These are phyloP conservation scores for Alternaria dauci DNA, from an alignment of 2,329 filamentous ascomycete species.

Conservation along the genomic window DNA sequence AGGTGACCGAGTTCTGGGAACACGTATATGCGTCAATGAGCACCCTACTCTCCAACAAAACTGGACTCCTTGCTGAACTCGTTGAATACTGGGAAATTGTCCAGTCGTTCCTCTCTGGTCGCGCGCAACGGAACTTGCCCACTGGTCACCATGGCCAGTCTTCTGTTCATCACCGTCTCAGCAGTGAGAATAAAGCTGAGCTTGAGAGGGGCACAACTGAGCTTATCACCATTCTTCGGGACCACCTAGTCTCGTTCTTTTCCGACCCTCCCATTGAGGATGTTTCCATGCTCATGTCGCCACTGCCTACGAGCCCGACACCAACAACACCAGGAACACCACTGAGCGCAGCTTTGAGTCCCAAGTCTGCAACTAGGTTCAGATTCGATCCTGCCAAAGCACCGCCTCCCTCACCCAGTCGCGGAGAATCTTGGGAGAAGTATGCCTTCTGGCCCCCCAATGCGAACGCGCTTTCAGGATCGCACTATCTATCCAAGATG, in stretches of 20 bases:
- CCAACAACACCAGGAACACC: conserved; percentile 67
- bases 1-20: conserved; percentile 92
- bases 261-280: conserved; percentile 89
- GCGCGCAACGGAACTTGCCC: conserved; percentile 80
- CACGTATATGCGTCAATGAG: conserved; percentile 79
- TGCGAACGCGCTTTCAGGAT: conserved; percentile 90
- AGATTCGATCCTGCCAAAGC: conserved; percentile 80
- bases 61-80: conserved; percentile 86
- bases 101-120: conserved; percentile 87
- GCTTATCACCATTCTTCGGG: conserved; percentile 82
- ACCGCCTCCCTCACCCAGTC: conserved; percentile 75
- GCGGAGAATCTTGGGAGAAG: conserved; percentile 90
- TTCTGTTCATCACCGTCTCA: conserved; percentile 79
- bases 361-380: conserved; percentile 75
- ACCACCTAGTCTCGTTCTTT: conserved; percentile 83
- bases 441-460: conserved; percentile 95
- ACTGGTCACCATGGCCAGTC: conserved; percentile 84
- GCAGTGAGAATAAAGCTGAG: conserved; percentile 72
- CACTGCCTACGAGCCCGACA: conserved; percentile 73
- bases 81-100: conserved; percentile 94
- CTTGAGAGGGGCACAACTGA: conserved; percentile 82
- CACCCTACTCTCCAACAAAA: conserved; percentile 74
- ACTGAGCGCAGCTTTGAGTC: conserved; percentile 63
- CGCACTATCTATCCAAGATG: conserved; percentile 85
- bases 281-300: conserved; percentile 85